A percentile compares a stretch with the other conserved stretches of the same genome.
phyloP scores from a whole-genome alignment of 2,329 filamentous ascomycete genomes.

The Exophiala xenobiotica region DNA sequence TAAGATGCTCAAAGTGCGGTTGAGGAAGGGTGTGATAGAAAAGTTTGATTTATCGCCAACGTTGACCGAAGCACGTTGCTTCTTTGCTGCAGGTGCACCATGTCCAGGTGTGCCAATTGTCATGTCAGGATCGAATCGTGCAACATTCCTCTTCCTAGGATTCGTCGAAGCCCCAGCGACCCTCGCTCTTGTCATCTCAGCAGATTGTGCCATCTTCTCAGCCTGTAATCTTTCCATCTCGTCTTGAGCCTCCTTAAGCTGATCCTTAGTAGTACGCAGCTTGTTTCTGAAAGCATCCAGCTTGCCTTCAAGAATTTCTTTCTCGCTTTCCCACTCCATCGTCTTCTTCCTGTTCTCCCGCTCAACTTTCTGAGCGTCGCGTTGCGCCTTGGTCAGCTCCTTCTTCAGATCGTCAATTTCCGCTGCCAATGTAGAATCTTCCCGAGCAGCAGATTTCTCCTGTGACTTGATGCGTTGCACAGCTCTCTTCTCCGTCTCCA shows the following conservation, averaged over 20 bases:
- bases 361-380: slow-evolving; percentile 49
- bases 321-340: slow-evolving; percentile 61
- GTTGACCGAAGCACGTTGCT: slow-evolving; percentile 58
- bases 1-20: slow-evolving; percentile 64
- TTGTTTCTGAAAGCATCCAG: slow-evolving; percentile 69
- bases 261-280: slow-evolving; percentile 66
- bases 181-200: slow-evolving; percentile 29
- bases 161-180: slow-evolving; percentile 30
- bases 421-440: slow-evolving; percentile 40
- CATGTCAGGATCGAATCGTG: slow-evolving; percentile 44
- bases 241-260: slow-evolving; percentile 67
- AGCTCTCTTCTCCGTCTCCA: slow-evolving; percentile 77
- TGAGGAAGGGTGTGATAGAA: slow-evolving; percentile 91
- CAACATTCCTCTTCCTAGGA: slow-evolving; percentile 44
- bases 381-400: slow-evolving; percentile 52
- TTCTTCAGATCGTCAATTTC: slow-evolving; percentile 50
- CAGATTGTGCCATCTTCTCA: slow-evolving; percentile 35
- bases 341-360: slow-evolving; percentile 56
- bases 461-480: slow-evolving; percentile 57
- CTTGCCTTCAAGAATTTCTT: slow-evolving; percentile 67
- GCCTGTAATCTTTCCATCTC: slow-evolving; percentile 48
- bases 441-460: slow-evolving; percentile 50
- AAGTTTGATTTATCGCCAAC: slow-evolving; percentile 87
- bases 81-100: slow-evolving; percentile 51
- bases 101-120: slow-evolving; percentile 54